phyloP scores from a whole-genome alignment of 2,329 filamentous ascomycete species.

The Tolypocladium ophioglossoides region DNA sequence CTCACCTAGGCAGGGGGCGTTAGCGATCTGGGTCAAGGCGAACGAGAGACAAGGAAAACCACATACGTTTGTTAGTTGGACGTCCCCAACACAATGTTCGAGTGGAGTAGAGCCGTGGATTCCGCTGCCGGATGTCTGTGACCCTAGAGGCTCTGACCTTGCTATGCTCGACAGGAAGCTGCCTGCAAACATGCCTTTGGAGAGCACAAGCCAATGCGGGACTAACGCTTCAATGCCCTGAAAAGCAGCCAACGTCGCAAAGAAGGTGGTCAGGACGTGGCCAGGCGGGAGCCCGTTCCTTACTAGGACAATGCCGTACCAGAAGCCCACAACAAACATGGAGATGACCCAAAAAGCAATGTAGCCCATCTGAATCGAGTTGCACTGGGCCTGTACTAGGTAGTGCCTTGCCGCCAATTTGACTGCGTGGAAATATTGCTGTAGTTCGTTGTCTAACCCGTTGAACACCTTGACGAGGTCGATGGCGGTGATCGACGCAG shows the following conservation, averaged over 20 bases:
- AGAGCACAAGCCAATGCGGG: conserved; percentile 65
- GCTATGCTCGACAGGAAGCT: conserved; percentile 44
- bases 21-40: neutral
- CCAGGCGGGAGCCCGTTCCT: conserved; percentile 49
- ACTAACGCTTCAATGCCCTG: conserved; percentile 65
- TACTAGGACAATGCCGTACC: conserved; percentile 69
- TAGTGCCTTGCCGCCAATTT: conserved; percentile 52
- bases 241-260: conserved; percentile 66
- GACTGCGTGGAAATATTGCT: conserved; percentile 51
- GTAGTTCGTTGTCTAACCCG: conserved; percentile 57
- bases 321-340: conserved; percentile 85
- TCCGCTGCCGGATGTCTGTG: neutral
- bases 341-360: conserved; percentile 63
- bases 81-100: conserved; percentile 47
- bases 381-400: conserved; percentile 55
- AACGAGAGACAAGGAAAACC: neutral
- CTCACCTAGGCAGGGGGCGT: conserved; percentile 48
- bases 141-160: neutral
- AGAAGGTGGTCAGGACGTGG: conserved; percentile 73
- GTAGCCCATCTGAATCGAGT: conserved; percentile 61
- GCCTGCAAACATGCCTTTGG: conserved; percentile 70
- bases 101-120: conserved; percentile 17
- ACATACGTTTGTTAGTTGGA: conserved; percentile 59
- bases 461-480: conserved; percentile 84
- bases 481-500: conserved; percentile 61